Percentiles rank a stretch among this genome's conserved stretches.
Evolutionary conservation across 179 eudicot genomes (phyloP).

Genomic region (Beta macrorhiza): DNA sequence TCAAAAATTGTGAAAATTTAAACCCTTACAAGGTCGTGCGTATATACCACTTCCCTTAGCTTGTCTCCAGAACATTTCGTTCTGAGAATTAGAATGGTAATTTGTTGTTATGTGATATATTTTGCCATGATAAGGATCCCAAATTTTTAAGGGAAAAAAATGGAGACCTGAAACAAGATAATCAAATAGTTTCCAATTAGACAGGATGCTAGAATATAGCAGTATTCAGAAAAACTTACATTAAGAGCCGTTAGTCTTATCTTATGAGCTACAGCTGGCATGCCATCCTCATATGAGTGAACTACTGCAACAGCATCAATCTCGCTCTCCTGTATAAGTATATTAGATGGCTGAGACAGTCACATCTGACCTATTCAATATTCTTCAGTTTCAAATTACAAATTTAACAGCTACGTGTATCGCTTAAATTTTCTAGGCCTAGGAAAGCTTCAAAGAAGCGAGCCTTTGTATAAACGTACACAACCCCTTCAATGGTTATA

Average conservation of each 20-base stretch:
- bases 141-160: background rate
- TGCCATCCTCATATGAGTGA: conserved; percentile 91
- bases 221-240: conserved; percentile 39
- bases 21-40: no score
- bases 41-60: no score
- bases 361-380: background rate
- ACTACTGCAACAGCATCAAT: conserved; percentile 71
- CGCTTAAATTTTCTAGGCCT: background rate
- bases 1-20: no score
- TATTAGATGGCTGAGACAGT: conserved; percentile 8
- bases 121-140: background rate
- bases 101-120: background rate
- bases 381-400: background rate
- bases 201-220: conserved; percentile 2
- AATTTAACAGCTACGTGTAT: background rate
- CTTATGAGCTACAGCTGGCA: conserved; percentile 80
- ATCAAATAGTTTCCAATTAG: background rate
- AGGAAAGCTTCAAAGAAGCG: background rate
- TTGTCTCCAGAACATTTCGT: background rate
- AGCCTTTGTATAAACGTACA: background rate
- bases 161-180: background rate
- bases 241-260: conserved; percentile 88
- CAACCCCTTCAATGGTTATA: background rate
- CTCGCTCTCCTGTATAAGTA: conserved; percentile 71
- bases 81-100: background rate